Conservation (phyloP, 192 early-diverging fungal species). For the Coemansia sp. region DNA sequence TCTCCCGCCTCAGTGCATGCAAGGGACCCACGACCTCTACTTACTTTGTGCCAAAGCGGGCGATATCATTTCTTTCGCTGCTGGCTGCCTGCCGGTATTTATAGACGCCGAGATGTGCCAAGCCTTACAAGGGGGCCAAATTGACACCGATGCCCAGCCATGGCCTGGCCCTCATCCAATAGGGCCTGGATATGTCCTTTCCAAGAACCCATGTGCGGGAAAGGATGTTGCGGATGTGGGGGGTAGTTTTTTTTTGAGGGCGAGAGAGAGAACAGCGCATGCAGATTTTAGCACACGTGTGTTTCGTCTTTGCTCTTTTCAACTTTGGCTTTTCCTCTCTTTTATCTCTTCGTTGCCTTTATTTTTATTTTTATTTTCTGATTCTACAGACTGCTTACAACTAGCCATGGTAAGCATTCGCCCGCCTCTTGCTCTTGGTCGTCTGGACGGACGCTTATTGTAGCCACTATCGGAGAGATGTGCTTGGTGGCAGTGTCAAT, state of each 20-base stretch:
- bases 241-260: neutral
- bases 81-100: neutral
- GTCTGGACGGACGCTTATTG: neutral
- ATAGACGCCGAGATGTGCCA: neutral
- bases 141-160: neutral
- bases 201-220: neutral
- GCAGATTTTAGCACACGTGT: neutral
- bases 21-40: neutral
- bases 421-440: neutral
- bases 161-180: neutral
- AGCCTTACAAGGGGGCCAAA: neutral
- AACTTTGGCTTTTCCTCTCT: conserved; percentile 1
- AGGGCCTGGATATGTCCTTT: neutral
- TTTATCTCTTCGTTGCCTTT: neutral
- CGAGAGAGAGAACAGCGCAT: neutral
- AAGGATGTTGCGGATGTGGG: neutral
- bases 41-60: neutral
- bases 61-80: neutral
- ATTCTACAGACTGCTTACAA: conserved; percentile 14
- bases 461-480: neutral
- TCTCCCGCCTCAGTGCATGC: neutral
- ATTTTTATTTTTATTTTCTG: conserved; percentile 14
- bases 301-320: conserved; percentile 1
- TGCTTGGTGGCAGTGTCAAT: neutral
- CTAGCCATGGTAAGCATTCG: conserved; percentile 29